Evolutionary conservation across 1,139 yeast species (phyloP).

Genomic region (Debaryomyces subglobosus): DNA sequence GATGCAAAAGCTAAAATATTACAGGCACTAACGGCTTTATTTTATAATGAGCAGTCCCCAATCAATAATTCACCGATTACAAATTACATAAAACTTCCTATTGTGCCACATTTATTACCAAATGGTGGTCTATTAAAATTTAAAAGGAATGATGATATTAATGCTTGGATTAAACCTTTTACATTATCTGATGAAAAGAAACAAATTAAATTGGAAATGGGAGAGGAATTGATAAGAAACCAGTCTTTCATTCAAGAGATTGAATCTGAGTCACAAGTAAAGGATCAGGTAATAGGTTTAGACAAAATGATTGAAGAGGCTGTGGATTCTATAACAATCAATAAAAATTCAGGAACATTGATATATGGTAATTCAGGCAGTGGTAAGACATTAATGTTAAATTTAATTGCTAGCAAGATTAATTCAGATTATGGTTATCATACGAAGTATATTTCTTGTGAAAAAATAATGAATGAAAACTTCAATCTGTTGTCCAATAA

Average conservation of each 20-base stretch:
- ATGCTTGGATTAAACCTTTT: conserved; percentile 49
- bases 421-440: conserved; percentile 41
- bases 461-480: conserved; percentile 56
- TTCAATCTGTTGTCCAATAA: conserved; percentile 46
- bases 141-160: conserved; percentile 45
- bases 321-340: conserved; percentile 45
- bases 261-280: conserved; percentile 7
- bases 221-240: conserved; percentile 55
- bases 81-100: conserved; percentile 53
- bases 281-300: conserved; percentile 56
- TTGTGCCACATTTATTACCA: conserved; percentile 50
- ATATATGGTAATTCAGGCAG: conserved; percentile 78
- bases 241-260: conserved; percentile 46
- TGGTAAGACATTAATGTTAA: conserved; percentile 69
- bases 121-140: conserved; percentile 66
- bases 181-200: conserved; percentile 24
- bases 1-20: conserved; percentile 27
- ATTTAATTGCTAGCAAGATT: conserved; percentile 43
- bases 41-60: conserved; percentile 18
- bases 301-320: conserved; percentile 49
- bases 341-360: conserved; percentile 55
- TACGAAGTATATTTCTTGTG: conserved; percentile 53
- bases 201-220: conserved; percentile 48
- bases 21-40: conserved; percentile 19
- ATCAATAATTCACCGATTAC: conserved; percentile 42